A percentile compares a stretch with the other conserved stretches of the same genome.
Conservation (phyloP, 768 basidiomycete genomes). For the Amanita molliuscula region DNA sequence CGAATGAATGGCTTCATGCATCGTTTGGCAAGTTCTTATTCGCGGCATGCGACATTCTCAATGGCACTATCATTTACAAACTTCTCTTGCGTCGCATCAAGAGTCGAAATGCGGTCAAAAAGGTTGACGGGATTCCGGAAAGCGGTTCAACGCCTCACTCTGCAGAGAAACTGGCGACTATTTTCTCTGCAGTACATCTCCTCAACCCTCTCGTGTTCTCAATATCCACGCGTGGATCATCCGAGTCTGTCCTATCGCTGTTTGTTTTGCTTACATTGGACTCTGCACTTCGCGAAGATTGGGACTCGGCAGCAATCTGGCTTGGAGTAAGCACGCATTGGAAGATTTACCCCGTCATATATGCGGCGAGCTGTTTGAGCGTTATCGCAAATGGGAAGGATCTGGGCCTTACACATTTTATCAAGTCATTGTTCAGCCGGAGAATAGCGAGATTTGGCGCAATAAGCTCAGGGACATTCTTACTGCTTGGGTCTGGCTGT, state of each 20-base stretch:
- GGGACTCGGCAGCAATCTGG: constrained; percentile 58
- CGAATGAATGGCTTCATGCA: constrained; percentile 72
- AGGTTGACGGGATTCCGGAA: constrained; percentile 1
- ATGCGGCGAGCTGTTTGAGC: constrained; percentile 69
- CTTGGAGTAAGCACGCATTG: constrained; percentile 85
- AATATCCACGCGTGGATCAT: constrained; percentile 95
- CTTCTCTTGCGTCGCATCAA: constrained; percentile 35
- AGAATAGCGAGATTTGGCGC: constrained; percentile 52
- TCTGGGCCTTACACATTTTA: constrained; percentile 11
- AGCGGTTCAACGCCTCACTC: constrained; percentile 7
- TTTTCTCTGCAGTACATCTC: constrained; percentile 67
- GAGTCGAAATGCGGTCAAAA: constrained; percentile 5
- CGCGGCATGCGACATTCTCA: constrained; percentile 70
- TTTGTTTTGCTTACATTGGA: constrained; percentile 68
- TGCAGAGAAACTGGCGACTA: constrained; percentile 27
- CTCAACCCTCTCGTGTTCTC: constrained; percentile 92
- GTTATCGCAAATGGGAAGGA: constrained; percentile 24
- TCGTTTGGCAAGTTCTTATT: constrained; percentile 91
- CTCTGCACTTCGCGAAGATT: constrained; percentile 43
- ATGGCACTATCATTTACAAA: constrained; percentile 61
- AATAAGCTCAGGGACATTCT: constrained; percentile 64
- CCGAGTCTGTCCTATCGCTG: constrained; percentile 78
- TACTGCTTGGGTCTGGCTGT: constrained; percentile 46
- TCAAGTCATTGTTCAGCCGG: constrained; percentile 33
- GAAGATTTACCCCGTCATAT: constrained; percentile 96